Evolutionary conservation across 75 land plant species (phyloP), one percentile per base, ranked within the genome.

Genomic region (Chamaecyparis obtusa): DNA sequence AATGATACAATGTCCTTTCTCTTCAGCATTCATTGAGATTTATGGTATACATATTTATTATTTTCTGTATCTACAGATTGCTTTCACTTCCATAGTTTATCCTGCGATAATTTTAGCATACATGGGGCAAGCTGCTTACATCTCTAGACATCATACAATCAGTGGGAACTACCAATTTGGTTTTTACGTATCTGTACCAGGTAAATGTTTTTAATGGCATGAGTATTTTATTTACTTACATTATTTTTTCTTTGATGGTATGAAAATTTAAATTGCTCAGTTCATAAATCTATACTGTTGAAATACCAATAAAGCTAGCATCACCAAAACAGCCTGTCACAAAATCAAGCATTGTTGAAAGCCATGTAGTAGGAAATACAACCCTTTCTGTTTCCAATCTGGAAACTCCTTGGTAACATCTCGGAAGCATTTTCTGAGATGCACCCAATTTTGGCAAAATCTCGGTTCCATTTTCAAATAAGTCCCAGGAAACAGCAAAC

Each of bases 111-210:
- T 92, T 51, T 78, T 91, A 21, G 90, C 92, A 30, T 93, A 93
- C 75, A 89, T 93, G 83, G 94, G 94, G 8, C 94, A 93, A 86
- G 94, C 93, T 39, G 94, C 94, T 27, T 93, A 91, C 64, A 86
- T 93, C 48, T 86, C 90, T 30, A 84, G 88, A 74, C 86, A 91
- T 88, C 91, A 91, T 85, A 37, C 30, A 49, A 39, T 49, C 56
- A 88, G 87, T 13, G 89, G 75, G 35, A 49, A 89, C 48, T 86
- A 90, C 36, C 77, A 85, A 41, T 60, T 91, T 48, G 87, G 94
- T 27, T 93, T 93, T 72, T 93, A 92, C 80, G 91, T 89, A 19
- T 93, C 94, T 14, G 93, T 93, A 64, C 94, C 94, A 88, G 87
- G 93, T 91, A 86, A 86, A 46, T 24, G 9, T 83, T 87, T 44